Base-by-base conservation (phyloP, 2,329 filamentous ascomycete species). In the Fusarium tanahbumbuense region DNA sequence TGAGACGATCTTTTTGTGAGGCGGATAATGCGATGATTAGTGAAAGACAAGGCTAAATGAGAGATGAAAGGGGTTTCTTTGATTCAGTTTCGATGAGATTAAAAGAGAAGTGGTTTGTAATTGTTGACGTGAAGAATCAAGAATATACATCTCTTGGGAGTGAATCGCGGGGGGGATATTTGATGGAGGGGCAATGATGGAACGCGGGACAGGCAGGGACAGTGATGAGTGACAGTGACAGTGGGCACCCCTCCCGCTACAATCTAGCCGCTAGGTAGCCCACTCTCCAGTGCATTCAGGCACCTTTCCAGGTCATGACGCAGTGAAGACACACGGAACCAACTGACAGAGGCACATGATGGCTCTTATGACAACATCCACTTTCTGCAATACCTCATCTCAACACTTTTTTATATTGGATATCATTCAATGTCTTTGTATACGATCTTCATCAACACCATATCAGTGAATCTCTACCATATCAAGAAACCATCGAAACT, bases 261-360 rank as follows among this genome's bases (percentile, higher is more conserved):
- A 44, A 32, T 68, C 52, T 41, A 50, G 60, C 45, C 44, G 45
- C 65, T 47, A 47, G 18, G 8, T 28, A 28, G 45, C 45, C 25
- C 49, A 53, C 34, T 22, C 34, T 37, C 18, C 23, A 53, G 49
- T 28, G 23, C 37, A 41, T 42, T 55, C 64, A 66, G 61, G 63
- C 61, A 66, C 66, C 60, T 37, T 53, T 65, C 32, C 60, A 56
- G 66, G 61, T 62, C 67, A 70, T 71, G 68, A 70, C 68, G 67
- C 67, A 65, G 52, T 53, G n/a, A 54, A 68, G 42, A 52, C 32
- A 27, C 48, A 41, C 20, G 49, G 13, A 42, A 53, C 22, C 49
- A 47, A 68, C 63, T 71, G 60, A 71, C 54, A 64, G 30, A 45
- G 50, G 61, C 61, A 65, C 67, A 70, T 70, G 67, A 71, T 60